phyloP scores from a whole-genome alignment of 1,284 basidiomycete species.

The Sanghuangporus sanghuang region DNA sequence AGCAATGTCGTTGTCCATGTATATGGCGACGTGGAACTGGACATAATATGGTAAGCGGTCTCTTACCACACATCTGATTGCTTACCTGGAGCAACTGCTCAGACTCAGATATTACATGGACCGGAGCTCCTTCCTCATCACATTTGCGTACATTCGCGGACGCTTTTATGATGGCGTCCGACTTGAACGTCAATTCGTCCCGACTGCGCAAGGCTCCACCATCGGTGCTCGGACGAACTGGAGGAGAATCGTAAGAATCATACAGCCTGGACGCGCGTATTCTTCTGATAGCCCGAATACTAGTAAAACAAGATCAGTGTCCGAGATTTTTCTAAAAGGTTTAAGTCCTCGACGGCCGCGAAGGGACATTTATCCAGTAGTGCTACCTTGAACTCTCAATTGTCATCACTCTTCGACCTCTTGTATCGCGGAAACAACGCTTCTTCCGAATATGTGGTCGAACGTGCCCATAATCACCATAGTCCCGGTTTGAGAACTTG shows the following conservation, averaged over 20 bases:
- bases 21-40: slow-evolving; percentile 96
- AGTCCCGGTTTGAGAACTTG: slow-evolving; percentile 77
- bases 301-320: slow-evolving; percentile 87
- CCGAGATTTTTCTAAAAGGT: slow-evolving; percentile 91
- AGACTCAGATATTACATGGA: slow-evolving; percentile 93
- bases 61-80: slow-evolving; percentile 32
- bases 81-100: too few species aligned
- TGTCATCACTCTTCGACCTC: slow-evolving; percentile 88
- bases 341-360: slow-evolving; percentile 87
- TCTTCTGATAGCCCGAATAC: slow-evolving; percentile 92
- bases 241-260: slow-evolving; percentile 98
- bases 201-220: slow-evolving; percentile 95
- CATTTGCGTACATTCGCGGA: slow-evolving; percentile 89
- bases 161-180: slow-evolving; percentile 96
- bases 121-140: slow-evolving; percentile 95
- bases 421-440: slow-evolving; percentile 94
- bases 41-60: slow-evolving; percentile 12
- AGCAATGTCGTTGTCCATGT: slow-evolving; percentile 99
- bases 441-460: slow-evolving; percentile 94
- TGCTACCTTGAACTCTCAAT: slow-evolving; percentile 82
- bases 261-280: slow-evolving; percentile 98
- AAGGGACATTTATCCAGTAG: slow-evolving; percentile 91
- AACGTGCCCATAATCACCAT: slow-evolving; percentile 92
- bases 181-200: slow-evolving; percentile 98
- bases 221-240: slow-evolving; percentile 96